phyloP scores from a whole-genome alignment of 2,329 filamentous ascomycete genomes.

The Aspergillus neotritici region DNA sequence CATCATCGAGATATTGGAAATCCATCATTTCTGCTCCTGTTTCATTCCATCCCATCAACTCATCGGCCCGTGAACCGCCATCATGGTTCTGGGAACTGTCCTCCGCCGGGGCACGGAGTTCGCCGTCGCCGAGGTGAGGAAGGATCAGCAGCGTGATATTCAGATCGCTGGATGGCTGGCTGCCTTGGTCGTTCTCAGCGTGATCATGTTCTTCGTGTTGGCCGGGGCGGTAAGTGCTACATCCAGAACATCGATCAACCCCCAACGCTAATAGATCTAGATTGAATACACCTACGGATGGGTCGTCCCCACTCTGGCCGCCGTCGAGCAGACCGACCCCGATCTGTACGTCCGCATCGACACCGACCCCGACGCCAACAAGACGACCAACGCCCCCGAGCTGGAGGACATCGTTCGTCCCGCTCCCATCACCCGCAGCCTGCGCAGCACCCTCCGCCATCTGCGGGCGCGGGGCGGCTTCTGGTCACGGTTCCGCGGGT shows the following conservation, averaged over 20 bases:
- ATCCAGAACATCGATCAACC: too few species aligned
- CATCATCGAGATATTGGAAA: too few species aligned
- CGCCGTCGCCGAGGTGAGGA: too few species aligned
- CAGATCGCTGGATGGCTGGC: conserved; percentile 22
- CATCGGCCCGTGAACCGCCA: too few species aligned
- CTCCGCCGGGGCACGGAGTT: too few species aligned
- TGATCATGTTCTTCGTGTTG: conserved; percentile 18
- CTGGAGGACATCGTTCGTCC: conserved; percentile 43
- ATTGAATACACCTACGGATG: conserved; percentile 55
- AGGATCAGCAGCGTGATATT: neutral
- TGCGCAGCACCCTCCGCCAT: conserved; percentile 54
- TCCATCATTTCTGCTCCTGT: too few species aligned
- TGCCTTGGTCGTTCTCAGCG: conserved; percentile 25
- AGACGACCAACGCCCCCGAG: conserved; percentile 36
- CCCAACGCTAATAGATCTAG: conserved; percentile 20
- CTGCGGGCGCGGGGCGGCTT: conserved; percentile 61
- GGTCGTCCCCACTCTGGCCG: conserved; percentile 57
- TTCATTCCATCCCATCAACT: too few species aligned
- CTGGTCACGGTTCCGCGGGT: conserved; percentile 63
- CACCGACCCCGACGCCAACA: conserved; percentile 28
- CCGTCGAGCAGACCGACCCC: conserved; percentile 57
- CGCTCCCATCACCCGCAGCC: conserved; percentile 57
- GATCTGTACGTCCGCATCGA: conserved; percentile 50
- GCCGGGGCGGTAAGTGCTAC: conserved; percentile 24
- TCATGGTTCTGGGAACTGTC: too few species aligned